A percentile compares a stretch with the other conserved stretches of the same genome.
These are phyloP conservation scores for Craterostigma plantagineum DNA, from an alignment of 257 asterid genomes.

Conservation along the genomic window DNA sequence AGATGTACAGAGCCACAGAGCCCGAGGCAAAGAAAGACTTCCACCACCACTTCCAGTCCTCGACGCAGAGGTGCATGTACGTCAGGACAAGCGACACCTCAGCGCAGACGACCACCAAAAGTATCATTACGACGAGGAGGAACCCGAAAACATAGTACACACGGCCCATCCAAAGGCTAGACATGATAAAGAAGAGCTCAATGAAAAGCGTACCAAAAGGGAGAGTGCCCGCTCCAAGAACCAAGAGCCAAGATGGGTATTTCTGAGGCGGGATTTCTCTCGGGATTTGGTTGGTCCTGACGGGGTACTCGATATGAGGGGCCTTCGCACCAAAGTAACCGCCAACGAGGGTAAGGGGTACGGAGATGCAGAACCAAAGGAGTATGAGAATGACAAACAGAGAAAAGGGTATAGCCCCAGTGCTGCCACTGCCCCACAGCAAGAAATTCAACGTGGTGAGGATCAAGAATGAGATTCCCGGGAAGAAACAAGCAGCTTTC, in stretches of 20 bases:
- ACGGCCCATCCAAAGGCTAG: conserved; percentile 62
- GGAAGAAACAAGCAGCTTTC: conserved; percentile 52
- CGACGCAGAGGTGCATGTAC: conserved; percentile 57
- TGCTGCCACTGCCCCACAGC: conserved; percentile 58
- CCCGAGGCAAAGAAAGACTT: conserved; percentile 62
- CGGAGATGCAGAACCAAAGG: conserved; percentile 58
- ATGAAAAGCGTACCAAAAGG: conserved; percentile 65
- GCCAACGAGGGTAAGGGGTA: conserved; percentile 48
- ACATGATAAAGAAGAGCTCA: conserved; percentile 58
- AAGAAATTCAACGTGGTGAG: conserved; percentile 39
- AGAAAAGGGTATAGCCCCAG: conserved; percentile 54
- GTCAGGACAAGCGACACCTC: conserved; percentile 57
- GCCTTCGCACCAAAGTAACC: conserved; percentile 49
- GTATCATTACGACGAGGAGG: conserved; percentile 35
- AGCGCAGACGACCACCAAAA: conserved; percentile 44
- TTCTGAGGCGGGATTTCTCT: conserved; percentile 50
- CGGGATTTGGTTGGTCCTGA: conserved; percentile 49
- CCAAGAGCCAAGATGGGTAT: conserved; percentile 60
- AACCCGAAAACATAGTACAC: conserved; percentile 53
- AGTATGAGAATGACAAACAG: conserved; percentile 32
- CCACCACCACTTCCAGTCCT: conserved; percentile 78
- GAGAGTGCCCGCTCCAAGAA: conserved; percentile 55
- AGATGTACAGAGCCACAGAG: conserved; percentile 43
- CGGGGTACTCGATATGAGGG: conserved; percentile 47
- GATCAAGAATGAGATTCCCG: conserved; percentile 36